Evolutionary conservation across 2,329 filamentous ascomycete species (phyloP), one percentile per base, ranked within the genome.

Genomic region (Aspergillus sp.): DNA sequence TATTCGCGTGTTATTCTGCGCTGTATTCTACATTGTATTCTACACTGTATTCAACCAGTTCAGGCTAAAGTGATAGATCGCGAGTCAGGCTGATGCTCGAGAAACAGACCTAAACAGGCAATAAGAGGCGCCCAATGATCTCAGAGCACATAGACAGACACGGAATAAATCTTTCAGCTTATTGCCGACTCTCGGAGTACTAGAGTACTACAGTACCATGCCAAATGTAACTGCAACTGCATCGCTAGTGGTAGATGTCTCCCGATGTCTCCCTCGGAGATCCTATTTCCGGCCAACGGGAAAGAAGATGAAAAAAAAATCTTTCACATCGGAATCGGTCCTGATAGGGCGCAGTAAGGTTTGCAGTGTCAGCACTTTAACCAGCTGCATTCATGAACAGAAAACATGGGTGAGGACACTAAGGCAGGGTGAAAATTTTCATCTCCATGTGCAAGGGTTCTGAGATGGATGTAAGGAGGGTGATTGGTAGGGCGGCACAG

Each of bases 341-440:
- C 46, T 48, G 56, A 21, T 47, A 57, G 55, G 55, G 27, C 21
- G 40, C 14, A 23, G 24, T 7, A 55, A n/a, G 15, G 15, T 12
- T 41, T 44, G 43, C 33, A 31, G 19, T 33, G 40, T 52, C 48
- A 52, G 44, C 48, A 50, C 48, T 35, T 50, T 50, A 50, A 31
- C 40, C 31, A 51, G 14, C 14, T 35, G 21, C 43, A 45, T n/a
- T 31, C 47, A 43, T 46, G 14, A 31, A 17, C 47, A 46, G 48
- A 40, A 33, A 11, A 19, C 54, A 37, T 24, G 27, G 27, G 9
- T 19, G 3, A 2, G 33, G 44, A 14, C 23, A 49, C 21, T 43
- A 33, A 24, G 33, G 27, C 27, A 35, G 47, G 39, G 45, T 33
- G 47, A 50, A 56, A 56, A 45, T 56, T 51, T 56, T 44, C 45